Evolutionary conservation across 306 rosid genomes (phyloP).

Genomic region (Adenanthera pavonina): DNA sequence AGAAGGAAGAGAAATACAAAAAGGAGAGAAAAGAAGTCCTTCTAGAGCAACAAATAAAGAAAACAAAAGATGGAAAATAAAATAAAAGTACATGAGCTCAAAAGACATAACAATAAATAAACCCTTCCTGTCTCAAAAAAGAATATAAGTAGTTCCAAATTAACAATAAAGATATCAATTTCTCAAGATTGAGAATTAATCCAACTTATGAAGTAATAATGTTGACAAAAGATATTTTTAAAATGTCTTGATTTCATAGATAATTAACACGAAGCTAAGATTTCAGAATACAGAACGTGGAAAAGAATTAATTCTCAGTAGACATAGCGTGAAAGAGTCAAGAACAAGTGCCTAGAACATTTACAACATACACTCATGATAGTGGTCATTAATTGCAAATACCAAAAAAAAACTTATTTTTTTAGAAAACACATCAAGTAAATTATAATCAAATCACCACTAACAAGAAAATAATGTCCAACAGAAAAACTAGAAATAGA

Average conservation of each 20-base stretch:
- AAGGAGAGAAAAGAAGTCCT: neutral
- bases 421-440: too few relatives aligned
- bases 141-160: constrained; percentile 25
- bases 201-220: constrained; percentile 20
- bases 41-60: neutral
- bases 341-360: constrained; percentile 69
- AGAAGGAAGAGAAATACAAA: neutral
- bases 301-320: constrained; percentile 20
- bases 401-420: too few relatives aligned
- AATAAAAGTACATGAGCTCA: constrained; percentile 6
- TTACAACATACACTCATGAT: constrained; percentile 67
- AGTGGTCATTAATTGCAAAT: neutral
- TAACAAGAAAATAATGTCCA: too few relatives aligned
- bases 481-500: too few relatives aligned
- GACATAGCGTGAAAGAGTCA: constrained; percentile 24
- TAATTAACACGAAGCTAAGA: neutral
- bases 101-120: constrained; percentile 12
- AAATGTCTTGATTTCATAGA: constrained; percentile 16
- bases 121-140: constrained; percentile 14
- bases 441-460: too few relatives aligned
- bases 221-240: neutral
- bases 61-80: too few relatives aligned
- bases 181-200: constrained; percentile 11
- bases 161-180: constrained; percentile 21
- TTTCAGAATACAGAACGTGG: constrained; percentile 17